Percentiles rank a stretch among this genome's conserved stretches.
Conservation (phyloP, 345 rosid species). For the Psidium guajava region DNA sequence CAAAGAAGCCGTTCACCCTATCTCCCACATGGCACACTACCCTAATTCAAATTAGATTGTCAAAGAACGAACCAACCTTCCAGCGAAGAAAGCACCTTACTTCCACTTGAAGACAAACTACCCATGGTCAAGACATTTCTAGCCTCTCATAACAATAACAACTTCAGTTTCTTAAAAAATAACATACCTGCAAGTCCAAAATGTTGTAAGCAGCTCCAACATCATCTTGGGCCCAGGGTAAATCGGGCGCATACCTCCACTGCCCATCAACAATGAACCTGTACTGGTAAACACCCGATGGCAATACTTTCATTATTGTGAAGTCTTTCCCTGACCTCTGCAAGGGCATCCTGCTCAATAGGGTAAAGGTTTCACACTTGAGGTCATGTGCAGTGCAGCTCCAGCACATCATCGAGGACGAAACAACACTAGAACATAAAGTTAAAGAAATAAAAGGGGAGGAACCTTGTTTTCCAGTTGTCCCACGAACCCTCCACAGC, state of each 20-base stretch:
- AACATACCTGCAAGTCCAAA: constrained; percentile 75
- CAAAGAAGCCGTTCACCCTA: background rate
- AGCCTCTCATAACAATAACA: background rate
- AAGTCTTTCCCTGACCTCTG: constrained; percentile 95
- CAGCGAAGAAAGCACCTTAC: background rate
- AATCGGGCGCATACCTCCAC: constrained; percentile 72
- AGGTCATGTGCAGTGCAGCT: background rate
- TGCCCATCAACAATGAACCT: constrained; percentile 91
- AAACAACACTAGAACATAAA: background rate
- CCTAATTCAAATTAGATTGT: background rate
- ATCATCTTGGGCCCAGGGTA: constrained; percentile 79
- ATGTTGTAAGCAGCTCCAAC: constrained; percentile 67
- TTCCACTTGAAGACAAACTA: background rate
- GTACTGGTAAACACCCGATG: constrained; percentile 91
- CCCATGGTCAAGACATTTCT: background rate
- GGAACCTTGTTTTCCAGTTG: constrained; percentile 74
- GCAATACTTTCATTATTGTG: constrained; percentile 88
- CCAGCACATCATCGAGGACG: background rate
- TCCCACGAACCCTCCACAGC: constrained; percentile 99
- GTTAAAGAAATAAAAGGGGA: background rate
- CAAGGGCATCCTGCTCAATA: constrained; percentile 59
- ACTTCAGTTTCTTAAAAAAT: background rate
- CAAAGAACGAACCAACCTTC: background rate
- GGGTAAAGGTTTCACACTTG: background rate
- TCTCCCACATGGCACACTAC: background rate